A percentile compares a stretch with the other conserved stretches of the same genome.
phyloP scores from a whole-genome alignment of 306 rosid species.

The Neltuma alba region DNA sequence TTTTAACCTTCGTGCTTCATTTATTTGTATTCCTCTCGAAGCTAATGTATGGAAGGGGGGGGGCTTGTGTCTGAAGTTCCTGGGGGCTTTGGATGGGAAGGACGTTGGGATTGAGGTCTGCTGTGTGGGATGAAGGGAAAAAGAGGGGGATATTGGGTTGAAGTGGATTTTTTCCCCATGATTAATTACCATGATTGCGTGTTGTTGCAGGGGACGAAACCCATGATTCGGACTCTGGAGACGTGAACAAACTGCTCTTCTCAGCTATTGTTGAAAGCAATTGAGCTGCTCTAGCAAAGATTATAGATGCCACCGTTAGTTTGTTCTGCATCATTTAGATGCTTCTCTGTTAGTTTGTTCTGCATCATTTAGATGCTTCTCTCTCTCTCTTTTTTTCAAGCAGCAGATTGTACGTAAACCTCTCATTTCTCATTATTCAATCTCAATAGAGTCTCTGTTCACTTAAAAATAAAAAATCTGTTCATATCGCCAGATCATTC shows the following conservation, averaged over 20 bases:
- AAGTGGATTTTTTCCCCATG: not conserved
- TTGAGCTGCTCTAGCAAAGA: conserved; percentile 30
- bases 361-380: no score
- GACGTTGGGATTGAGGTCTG: conserved; percentile 15
- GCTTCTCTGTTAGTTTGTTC: no score
- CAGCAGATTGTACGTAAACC: not conserved
- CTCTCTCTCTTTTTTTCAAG: not conserved
- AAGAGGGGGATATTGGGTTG: not conserved
- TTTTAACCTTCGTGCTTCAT: conserved; percentile 13
- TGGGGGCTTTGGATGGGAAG: conserved; percentile 5
- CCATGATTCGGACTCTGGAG: conserved; percentile 52
- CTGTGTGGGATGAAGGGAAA: not conserved
- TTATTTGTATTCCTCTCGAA: conserved; percentile 5
- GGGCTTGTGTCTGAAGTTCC: not conserved
- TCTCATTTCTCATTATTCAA: conserved; percentile 4
- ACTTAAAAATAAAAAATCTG: not conserved
- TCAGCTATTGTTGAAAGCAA: conserved; percentile 71
- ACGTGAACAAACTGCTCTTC: conserved; percentile 78
- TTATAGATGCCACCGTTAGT: conserved; percentile 11
- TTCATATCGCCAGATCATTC: not conserved
- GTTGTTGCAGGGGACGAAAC: conserved; percentile 65
- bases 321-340: conserved; percentile 13
- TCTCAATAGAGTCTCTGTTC: not conserved
- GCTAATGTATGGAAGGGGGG: not conserved
- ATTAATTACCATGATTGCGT: not conserved